phyloP scores from a whole-genome alignment of 1,284 basidiomycete species.

The Polyporus tsugae region DNA sequence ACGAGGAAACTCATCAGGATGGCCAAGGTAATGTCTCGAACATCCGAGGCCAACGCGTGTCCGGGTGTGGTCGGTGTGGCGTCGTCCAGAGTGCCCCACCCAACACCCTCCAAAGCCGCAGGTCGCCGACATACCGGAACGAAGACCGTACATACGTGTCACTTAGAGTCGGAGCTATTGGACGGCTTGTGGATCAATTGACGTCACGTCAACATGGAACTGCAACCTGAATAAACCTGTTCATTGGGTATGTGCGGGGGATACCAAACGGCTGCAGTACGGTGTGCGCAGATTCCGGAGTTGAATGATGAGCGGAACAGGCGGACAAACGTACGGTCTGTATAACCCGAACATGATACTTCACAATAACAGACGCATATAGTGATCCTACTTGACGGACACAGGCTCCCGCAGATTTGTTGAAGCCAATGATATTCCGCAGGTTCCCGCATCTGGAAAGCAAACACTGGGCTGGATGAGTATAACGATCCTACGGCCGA shows the following conservation, averaged over 20 bases:
- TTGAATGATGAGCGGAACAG: not conserved
- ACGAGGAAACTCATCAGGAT: not conserved
- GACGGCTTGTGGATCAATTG: not conserved
- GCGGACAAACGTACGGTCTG: not conserved
- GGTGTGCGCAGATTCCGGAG: not conserved
- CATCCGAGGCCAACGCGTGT: not conserved
- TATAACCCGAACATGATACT: not conserved
- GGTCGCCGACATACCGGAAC: not conserved
- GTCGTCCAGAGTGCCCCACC: not conserved
- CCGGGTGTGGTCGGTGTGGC: not conserved
- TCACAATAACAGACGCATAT: not conserved
- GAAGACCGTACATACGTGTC: not conserved
- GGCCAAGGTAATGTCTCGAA: not conserved
- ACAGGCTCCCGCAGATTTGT: not conserved
- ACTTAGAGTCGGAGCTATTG: not conserved
- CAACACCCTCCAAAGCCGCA: not conserved
- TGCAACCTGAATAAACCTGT: not conserved
- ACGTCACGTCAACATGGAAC: constrained; percentile 8
- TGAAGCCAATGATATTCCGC: not conserved
- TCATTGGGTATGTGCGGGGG: not conserved
- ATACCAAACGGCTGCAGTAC: not conserved
- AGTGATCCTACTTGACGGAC: not conserved
- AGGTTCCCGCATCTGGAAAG: not conserved
- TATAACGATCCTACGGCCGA: not conserved
- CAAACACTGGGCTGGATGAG: not conserved